Percentiles rank a stretch among this genome's conserved stretches.
phyloP scores from a whole-genome alignment of 1,284 basidiomycete genomes.

The Erythrobasidium hasegawianum region DNA sequence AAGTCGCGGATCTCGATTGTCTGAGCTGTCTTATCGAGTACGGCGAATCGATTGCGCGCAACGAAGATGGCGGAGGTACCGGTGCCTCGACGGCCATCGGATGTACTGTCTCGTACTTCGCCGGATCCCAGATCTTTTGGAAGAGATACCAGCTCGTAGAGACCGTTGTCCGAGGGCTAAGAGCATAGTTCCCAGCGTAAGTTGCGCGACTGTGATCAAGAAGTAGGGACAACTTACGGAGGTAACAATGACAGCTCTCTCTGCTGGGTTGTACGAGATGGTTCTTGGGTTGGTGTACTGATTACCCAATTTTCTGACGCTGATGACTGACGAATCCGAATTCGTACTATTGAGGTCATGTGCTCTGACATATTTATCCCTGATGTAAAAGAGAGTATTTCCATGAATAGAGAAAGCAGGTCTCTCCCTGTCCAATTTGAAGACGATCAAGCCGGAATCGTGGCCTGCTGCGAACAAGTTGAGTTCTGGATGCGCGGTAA shows the following conservation, averaged over 20 bases:
- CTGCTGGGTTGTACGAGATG: conserved; percentile 95
- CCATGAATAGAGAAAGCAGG: conserved; percentile 91
- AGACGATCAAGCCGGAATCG: conserved; percentile 96
- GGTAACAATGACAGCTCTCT: conserved; percentile 87
- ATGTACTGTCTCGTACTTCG: conserved; percentile 82
- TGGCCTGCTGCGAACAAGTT: conserved; percentile 97
- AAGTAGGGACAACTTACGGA: conserved; percentile 61
- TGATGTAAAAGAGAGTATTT: conserved; percentile 91
- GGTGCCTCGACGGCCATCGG: conserved; percentile 86
- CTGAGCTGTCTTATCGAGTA: conserved; percentile 85
- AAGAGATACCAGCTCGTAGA: conserved; percentile 82
- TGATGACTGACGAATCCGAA: conserved; percentile 85
- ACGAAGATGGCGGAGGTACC: conserved; percentile 93
- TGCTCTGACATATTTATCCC: conserved; percentile 95
- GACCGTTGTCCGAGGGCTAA: conserved; percentile 76
- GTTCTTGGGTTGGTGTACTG: conserved; percentile 93
- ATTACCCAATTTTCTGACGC: conserved; percentile 91
- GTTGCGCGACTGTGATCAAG: no score
- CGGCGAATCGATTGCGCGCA: conserved; percentile 91
- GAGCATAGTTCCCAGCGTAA: neutral
- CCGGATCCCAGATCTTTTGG: conserved; percentile 72
- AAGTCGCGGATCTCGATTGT: conserved; percentile 94
- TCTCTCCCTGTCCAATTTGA: conserved; percentile 97
- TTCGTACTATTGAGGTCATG: conserved; percentile 82
- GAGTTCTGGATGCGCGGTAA: conserved; percentile 92